Evolutionary conservation across 2,329 filamentous ascomycete species (phyloP), one percentile per base, ranked within the genome.

Genomic region (Ophiostoma piceae): DNA sequence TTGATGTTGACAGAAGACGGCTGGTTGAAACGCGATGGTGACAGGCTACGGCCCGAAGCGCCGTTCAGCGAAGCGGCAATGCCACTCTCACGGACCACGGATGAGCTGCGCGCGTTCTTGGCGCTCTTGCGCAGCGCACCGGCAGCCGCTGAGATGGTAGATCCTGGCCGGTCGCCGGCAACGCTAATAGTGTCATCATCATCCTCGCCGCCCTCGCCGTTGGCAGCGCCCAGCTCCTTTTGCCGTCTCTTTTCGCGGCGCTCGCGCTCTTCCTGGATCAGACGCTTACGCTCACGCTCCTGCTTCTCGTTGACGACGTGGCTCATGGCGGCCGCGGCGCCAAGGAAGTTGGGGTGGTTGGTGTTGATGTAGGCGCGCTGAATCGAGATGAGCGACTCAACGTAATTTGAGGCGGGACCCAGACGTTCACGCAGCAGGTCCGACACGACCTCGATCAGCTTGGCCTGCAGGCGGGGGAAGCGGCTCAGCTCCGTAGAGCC

Each of bases 311-410:
- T 92, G 72, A 99, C 96, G 66, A 99, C 94, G 66, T 95, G 93
- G 74, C 92, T 94, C 95, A 99, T 99, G 73, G 95, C 95, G 47
- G 94, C 94, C 29, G 95, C 94, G 19, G 95, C 95, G 64, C 95
- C 95, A 19, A 98, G 87, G 82, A 99, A 99, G 80, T 99, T 99
- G 67, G 95, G 95, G 78, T 99, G 95, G 77, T 99, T 99, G 60
- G 95, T 99, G 82, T 99, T 99, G 82, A 99, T 98, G 80, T 99
- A 99, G 26, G 95, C 95, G 74, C 95, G 88, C 80, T 99, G 95
- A 72, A 99, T 99, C 35, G 95, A 91, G 74, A 99, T 99, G 72
- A 99, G 84, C 57, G 94, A 98, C 79, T 97, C 95, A 62, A 99
- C 95, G 75, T 99, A 99, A 68, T 82, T 85, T 1, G 94, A 96